These are phyloP conservation scores for Verbascum thapsus DNA, from an alignment of 257 asterid species.

Conservation along the genomic window DNA sequence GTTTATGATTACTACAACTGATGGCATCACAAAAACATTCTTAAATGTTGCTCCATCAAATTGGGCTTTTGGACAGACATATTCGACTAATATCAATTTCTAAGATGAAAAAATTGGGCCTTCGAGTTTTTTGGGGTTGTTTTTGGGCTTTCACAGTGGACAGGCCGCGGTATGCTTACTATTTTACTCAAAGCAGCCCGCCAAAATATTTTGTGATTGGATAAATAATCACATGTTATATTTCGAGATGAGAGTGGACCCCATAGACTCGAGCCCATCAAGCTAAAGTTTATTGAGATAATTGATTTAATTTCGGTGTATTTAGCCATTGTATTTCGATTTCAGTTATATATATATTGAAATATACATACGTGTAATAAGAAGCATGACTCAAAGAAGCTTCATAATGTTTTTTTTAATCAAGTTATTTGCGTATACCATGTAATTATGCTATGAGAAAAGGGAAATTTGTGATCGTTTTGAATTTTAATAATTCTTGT, in stretches of 20 bases:
- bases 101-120: constrained; percentile 28
- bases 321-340: constrained; percentile 22
- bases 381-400: constrained; percentile 19
- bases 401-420: constrained; percentile 11
- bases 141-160: constrained; percentile 17
- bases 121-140: constrained; percentile 33
- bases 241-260: constrained; percentile 9
- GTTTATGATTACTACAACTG: constrained; percentile 67
- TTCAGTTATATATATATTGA: constrained; percentile 18
- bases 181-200: constrained; percentile 81
- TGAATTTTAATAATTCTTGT: background rate
- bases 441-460: constrained; percentile 34
- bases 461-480: constrained; percentile 13
- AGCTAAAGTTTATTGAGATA: background rate
- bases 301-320: background rate
- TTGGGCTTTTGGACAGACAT: constrained; percentile 85
- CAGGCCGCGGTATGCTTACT: constrained; percentile 82
- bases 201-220: constrained; percentile 27
- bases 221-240: background rate
- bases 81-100: constrained; percentile 52
- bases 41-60: constrained; percentile 50
- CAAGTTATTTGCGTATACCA: background rate
- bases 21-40: constrained; percentile 70
- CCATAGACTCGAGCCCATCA: constrained; percentile 35
- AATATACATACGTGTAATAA: constrained; percentile 23